phyloP scores from a whole-genome alignment of 805 yeast genomes.

The Millerago galiae region DNA sequence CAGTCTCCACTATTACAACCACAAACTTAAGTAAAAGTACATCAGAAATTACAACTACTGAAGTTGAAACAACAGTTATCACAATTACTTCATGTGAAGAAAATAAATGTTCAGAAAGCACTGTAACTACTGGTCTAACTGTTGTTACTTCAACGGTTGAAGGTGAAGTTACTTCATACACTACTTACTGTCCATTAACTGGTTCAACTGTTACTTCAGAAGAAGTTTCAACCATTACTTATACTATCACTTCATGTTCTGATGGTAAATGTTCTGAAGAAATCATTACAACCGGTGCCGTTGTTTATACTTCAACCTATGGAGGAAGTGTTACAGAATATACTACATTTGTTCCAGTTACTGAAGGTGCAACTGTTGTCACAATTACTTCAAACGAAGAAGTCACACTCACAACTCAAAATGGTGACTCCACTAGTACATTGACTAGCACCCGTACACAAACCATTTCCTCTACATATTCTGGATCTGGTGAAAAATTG shows the following conservation, averaged over 20 bases:
- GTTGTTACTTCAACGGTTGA: background rate
- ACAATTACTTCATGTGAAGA: constrained; percentile 2
- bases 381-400: background rate
- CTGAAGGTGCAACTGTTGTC: background rate
- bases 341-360: background rate
- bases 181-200: constrained; percentile 4
- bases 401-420: background rate
- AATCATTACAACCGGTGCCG: background rate
- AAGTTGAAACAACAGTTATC: background rate
- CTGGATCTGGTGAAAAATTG: constrained; percentile 1
- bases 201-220: background rate
- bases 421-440: background rate
- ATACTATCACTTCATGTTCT: background rate
- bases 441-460: no score
- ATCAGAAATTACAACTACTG: background rate
- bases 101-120: background rate
- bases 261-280: background rate
- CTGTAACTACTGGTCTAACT: constrained; percentile 1
- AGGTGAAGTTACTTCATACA: background rate
- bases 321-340: background rate
- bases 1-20: no score
- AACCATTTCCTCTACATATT: background rate
- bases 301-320: background rate
- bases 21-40: no score
- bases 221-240: background rate